phyloP scores from a whole-genome alignment of 2,329 filamentous ascomycete species.

The Fusarium beomiforme region DNA sequence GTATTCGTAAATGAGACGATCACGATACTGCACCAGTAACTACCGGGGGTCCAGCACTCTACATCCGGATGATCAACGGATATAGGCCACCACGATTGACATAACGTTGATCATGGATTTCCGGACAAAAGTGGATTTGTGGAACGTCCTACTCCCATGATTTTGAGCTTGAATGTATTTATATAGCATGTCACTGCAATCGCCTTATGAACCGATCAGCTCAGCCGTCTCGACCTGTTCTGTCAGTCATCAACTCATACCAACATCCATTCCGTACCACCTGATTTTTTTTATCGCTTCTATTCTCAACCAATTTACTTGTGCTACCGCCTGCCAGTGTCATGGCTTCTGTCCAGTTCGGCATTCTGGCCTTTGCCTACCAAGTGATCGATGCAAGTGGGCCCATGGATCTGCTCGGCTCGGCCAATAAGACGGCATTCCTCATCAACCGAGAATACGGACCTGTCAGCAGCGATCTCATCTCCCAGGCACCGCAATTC shows the following conservation, averaged over 20 bases:
- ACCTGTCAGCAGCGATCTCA: background rate
- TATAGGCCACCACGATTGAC: too few species aligned
- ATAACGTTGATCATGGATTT: too few species aligned
- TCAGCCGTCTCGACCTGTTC: accelerated
- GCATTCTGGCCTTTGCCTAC: background rate
- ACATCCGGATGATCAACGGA: too few species aligned
- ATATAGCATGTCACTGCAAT: accelerated
- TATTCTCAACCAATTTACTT: too few species aligned
- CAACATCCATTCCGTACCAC: background rate
- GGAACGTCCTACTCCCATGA: too few species aligned
- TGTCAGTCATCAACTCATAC: accelerated
- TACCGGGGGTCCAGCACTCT: too few species aligned
- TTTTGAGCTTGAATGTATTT: too few species aligned
- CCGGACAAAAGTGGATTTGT: too few species aligned
- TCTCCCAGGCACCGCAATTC: background rate
- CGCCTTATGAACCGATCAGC: background rate
- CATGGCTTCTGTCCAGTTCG: background rate
- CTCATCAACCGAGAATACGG: background rate
- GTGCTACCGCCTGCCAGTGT: too few species aligned
- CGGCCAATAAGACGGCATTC: background rate
- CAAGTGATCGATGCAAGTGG: background rate
- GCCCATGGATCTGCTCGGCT: background rate
- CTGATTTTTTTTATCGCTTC: too few species aligned
- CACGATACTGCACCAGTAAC: too few species aligned
- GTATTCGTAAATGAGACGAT: too few species aligned